Evolutionary conservation across 345 rosid species (phyloP).

Genomic region (Triadica sebifera): DNA sequence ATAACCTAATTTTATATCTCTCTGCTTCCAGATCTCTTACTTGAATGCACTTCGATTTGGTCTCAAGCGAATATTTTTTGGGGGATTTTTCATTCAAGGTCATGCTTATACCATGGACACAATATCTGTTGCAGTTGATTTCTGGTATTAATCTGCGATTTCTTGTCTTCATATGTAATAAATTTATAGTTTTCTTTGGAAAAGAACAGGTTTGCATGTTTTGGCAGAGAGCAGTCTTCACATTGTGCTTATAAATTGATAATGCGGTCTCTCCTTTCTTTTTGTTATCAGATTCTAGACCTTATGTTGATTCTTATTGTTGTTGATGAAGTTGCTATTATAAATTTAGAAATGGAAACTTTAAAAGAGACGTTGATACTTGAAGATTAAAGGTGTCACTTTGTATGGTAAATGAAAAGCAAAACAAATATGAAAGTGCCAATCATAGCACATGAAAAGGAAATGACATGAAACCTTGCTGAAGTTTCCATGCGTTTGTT

Average conservation of each 20-base stretch:
- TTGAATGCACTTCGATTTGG: constrained; percentile 96
- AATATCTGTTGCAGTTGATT: constrained; percentile 94
- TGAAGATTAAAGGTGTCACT: no score
- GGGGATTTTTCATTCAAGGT: constrained; percentile 94
- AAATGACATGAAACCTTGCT: not conserved
- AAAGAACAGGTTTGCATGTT: not conserved
- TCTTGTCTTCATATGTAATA: not conserved
- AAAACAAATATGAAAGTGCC: no score
- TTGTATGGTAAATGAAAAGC: not conserved
- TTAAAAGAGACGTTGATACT: not conserved
- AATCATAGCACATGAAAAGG: no score
- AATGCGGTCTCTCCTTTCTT: not conserved
- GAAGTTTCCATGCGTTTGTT: not conserved
- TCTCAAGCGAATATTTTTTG: constrained; percentile 87
- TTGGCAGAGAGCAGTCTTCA: not conserved
- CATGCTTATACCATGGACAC: constrained; percentile 99
- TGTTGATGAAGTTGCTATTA: constrained; percentile 3
- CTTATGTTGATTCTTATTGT: not conserved
- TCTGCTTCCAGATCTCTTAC: constrained; percentile 68
- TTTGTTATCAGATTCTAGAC: not conserved
- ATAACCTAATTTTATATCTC: not conserved
- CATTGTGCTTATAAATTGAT: not conserved
- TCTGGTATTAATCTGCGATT: constrained; percentile 52
- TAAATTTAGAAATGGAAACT: not conserved
- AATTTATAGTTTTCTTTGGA: not conserved